Base-by-base conservation (phyloP, 192 early-diverging fungal genomes). In the Diversispora epigaea region DNA sequence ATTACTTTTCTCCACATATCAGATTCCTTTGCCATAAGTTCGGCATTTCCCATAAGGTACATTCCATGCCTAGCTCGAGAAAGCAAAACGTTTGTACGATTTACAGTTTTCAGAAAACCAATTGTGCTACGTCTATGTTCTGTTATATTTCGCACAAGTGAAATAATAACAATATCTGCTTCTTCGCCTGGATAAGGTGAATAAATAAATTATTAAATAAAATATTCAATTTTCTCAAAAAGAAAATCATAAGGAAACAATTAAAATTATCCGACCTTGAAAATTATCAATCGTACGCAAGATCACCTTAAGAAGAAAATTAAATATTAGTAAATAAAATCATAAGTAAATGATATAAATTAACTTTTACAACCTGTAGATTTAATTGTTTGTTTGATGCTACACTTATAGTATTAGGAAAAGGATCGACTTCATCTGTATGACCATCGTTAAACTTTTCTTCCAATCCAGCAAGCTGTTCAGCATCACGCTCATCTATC, bases 71-170 rank as follows among this genome's bases (percentile, higher is more conserved):
- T n/a, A n/a, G n/a, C n/a, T n/a, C n/a, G n/a, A n/a, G n/a, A n/a
- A n/a, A n/a, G n/a, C 7, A 88, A 65, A 8, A 89, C 88, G 45
- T 88, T 89, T 3, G 82, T 80, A 14, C 88, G 83, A 66, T 89
- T 89, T 17, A 67, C 55, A 19, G 81, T 80, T 66, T 86, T 86
- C 57, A 88, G 71, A 71, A 89, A 89, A 4, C 88, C 88, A 65
- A 85, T 88, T 1, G 76, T 49, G 7, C 71, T 60, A 19, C 75
- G 43, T 6, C 72, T 68, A 12, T 72, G 50, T 1, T 66, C 75
- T 25, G 70, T 76, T 8, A 15, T 19, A 25, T 78, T 82, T 6
- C 83, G 78, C 5, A 83, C 82, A 71, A 83, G 76, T 7, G 82
- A 80, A 4, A 83, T 79, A 41, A 84, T 82, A 17, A 84, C 73